These are phyloP conservation scores for Colletotrichum abscissum DNA, from an alignment of 2,329 filamentous ascomycete species.

Conservation along the genomic window DNA sequence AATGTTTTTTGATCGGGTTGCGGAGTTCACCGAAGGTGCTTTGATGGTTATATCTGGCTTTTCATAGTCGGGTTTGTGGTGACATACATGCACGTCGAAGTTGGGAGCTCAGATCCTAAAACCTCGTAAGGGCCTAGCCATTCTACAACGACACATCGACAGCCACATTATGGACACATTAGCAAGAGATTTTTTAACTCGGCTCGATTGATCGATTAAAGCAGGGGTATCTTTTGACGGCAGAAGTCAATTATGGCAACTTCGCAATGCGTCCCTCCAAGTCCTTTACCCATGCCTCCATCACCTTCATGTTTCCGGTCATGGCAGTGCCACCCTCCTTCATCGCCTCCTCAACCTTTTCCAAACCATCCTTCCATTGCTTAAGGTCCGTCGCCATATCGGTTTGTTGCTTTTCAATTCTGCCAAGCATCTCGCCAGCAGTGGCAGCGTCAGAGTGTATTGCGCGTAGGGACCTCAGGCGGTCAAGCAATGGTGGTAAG, in stretches of 20 bases:
- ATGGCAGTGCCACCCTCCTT: conserved; percentile 76
- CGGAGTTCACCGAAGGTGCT: background rate
- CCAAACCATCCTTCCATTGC: conserved; percentile 85
- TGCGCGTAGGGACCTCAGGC: conserved; percentile 83
- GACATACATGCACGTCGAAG: background rate
- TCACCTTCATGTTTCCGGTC: conserved; percentile 82
- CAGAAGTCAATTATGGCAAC: conserved; percentile 52
- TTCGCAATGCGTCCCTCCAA: conserved; percentile 81
- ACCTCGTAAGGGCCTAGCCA: background rate
- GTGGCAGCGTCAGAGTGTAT: conserved; percentile 90
- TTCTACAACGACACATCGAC: background rate
- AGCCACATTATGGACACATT: background rate
- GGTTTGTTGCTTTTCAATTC: conserved; percentile 81
- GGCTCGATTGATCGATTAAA: conserved; percentile 6
- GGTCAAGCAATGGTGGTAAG: conserved; percentile 85
- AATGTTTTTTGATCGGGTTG: too few relatives aligned
- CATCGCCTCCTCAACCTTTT: conserved; percentile 82
- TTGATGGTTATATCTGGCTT: background rate
- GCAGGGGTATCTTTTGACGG: conserved; percentile 49
- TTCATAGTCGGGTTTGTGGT: background rate
- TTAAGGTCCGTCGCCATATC: conserved; percentile 87
- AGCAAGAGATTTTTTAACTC: background rate
- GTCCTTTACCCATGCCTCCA: conserved; percentile 89
- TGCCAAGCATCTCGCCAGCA: conserved; percentile 80
- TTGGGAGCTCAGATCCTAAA: background rate